phyloP scores from a whole-genome alignment of 2,329 filamentous ascomycete species.

The Pestalotiopsis sp. region DNA sequence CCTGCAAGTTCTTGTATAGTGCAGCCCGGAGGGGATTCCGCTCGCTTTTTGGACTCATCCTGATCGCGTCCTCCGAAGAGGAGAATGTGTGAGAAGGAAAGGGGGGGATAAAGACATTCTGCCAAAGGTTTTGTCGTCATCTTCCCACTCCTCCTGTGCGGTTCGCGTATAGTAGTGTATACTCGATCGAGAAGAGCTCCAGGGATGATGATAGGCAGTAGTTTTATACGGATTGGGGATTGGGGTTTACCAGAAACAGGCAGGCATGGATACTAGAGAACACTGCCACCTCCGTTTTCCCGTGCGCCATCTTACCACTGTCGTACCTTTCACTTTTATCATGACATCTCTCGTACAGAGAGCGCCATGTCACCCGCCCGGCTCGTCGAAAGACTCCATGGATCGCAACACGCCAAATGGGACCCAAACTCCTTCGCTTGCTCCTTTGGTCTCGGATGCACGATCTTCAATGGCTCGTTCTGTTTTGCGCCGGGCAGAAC shows the following conservation, averaged over 20 bases:
- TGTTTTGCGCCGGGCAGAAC: background rate
- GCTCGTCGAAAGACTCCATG: background rate
- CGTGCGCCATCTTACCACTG: background rate
- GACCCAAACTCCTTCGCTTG: background rate
- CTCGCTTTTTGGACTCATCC: background rate
- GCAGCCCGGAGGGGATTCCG: background rate
- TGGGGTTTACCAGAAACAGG: background rate
- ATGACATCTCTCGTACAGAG: too few relatives aligned
- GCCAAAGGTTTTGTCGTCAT: background rate
- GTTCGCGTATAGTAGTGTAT: background rate
- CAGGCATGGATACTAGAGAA: background rate
- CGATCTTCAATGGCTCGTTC: background rate
- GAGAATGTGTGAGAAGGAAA: background rate
- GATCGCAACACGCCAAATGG: background rate
- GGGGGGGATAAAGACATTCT: background rate
- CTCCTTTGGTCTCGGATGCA: background rate
- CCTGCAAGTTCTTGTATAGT: background rate
- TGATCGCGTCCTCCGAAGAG: background rate
- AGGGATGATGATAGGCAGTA: background rate
- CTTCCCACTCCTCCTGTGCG: background rate
- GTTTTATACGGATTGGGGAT: background rate
- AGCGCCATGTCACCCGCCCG: too few relatives aligned
- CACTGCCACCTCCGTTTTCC: conserved; percentile 6
- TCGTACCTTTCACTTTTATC: background rate
- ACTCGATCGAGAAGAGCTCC: background rate